Percentiles rank a stretch among this genome's conserved stretches.
These are phyloP conservation scores for Leucocoprinus leucothites DNA, from an alignment of 768 basidiomycete genomes.

Conservation along the genomic window DNA sequence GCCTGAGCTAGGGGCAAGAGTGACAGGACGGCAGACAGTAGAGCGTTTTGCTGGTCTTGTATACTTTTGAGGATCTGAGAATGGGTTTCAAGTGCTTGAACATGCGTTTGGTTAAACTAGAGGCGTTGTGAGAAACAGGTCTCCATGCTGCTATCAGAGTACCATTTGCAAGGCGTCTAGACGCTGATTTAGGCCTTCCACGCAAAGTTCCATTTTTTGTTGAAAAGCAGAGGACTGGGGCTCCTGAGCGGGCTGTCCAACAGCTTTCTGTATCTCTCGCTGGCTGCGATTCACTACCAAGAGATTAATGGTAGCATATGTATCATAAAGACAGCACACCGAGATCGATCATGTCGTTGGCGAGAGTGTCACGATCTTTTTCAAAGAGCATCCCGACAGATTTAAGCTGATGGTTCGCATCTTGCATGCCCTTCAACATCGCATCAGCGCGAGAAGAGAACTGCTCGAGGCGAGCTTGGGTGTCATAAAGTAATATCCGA, in stretches of 20 bases:
- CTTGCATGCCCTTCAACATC: slow-evolving; percentile 48
- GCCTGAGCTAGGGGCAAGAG: slow-evolving; percentile 60
- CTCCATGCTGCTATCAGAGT: slow-evolving; percentile 11
- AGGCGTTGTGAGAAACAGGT: background rate
- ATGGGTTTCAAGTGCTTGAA: slow-evolving; percentile 49
- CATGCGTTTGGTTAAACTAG: slow-evolving; percentile 46
- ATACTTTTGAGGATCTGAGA: slow-evolving; percentile 54
- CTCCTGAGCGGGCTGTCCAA: slow-evolving; percentile 57
- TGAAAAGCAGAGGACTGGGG: slow-evolving; percentile 34
- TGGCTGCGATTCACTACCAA: slow-evolving; percentile 61
- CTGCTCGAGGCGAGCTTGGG: slow-evolving; percentile 65
- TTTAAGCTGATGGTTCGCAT: slow-evolving; percentile 50
- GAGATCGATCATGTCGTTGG: slow-evolving; percentile 52
- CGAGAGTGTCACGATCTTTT: slow-evolving; percentile 52
- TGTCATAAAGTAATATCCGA: slow-evolving; percentile 71
- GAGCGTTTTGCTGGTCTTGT: slow-evolving; percentile 58
- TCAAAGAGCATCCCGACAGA: slow-evolving; percentile 56
- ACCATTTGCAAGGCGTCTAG: slow-evolving; percentile 56
- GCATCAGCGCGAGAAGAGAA: slow-evolving; percentile 56
- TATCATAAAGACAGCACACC: slow-evolving; percentile 34
- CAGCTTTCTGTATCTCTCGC: slow-evolving; percentile 50
- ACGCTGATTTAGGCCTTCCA: slow-evolving; percentile 51
- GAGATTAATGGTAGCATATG: slow-evolving; percentile 3
- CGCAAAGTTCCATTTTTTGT: slow-evolving; percentile 36
- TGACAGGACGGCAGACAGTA: slow-evolving; percentile 53